Percentiles rank a stretch among this genome's conserved stretches.
Evolutionary conservation across 2,329 filamentous ascomycete genomes (phyloP).

Genomic region (Talaromyces marneffei): DNA sequence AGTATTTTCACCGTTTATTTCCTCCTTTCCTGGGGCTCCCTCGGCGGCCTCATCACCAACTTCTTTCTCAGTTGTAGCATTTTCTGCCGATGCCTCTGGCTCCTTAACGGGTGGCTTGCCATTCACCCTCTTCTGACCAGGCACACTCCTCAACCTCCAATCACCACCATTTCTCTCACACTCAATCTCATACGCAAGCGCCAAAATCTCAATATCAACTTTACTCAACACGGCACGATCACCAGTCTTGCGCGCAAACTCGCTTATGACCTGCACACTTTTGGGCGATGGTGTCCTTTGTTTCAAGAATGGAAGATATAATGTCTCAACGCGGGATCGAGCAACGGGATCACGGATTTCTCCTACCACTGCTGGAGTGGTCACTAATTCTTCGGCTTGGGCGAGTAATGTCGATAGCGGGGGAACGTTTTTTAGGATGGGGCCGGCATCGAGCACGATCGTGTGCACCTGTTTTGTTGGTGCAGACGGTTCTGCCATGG

Average conservation of each 20-base stretch:
- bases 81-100: constrained; percentile 25
- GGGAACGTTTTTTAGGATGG: constrained; percentile 89
- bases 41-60: background rate
- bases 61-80: background rate
- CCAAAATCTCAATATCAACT: constrained; percentile 83
- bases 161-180: constrained; percentile 84
- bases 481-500: constrained; percentile 24
- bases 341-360: constrained; percentile 85
- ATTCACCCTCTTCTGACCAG: constrained; percentile 73
- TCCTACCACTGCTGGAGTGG: constrained; percentile 74
- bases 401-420: constrained; percentile 73
- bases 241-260: constrained; percentile 84
- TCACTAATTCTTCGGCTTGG: constrained; percentile 71
- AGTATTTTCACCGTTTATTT: background rate
- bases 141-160: constrained; percentile 72
- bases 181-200: constrained; percentile 90
- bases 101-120: constrained; percentile 55
- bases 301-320: constrained; percentile 77
- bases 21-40: constrained; percentile 11
- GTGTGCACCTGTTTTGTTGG: constrained; percentile 66
- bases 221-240: constrained; percentile 82
- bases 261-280: constrained; percentile 72
- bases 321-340: constrained; percentile 72
- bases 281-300: constrained; percentile 67
- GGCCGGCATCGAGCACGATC: constrained; percentile 83